Conservation (phyloP, 495 filamentous ascomycete species). For the Haplographium delicatum region DNA sequence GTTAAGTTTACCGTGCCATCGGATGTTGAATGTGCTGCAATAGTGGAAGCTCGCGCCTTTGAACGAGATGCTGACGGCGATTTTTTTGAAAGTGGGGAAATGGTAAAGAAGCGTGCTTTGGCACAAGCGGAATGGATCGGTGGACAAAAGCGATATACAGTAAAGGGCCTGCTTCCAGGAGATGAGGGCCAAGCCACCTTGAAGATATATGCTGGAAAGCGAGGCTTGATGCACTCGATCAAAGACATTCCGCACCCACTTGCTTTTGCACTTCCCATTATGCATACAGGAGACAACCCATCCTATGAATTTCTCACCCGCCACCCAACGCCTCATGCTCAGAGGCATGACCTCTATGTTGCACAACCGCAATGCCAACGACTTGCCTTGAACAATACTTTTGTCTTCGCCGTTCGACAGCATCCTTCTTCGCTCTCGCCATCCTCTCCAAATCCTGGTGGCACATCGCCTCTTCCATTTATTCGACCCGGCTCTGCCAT, state of each 20-base stretch:
- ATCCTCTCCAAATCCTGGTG: constrained; percentile 47
- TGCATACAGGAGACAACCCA: constrained; percentile 87
- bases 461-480: constrained; percentile 62
- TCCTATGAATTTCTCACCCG: constrained; percentile 88
- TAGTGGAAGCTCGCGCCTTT: constrained; percentile 78
- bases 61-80: constrained; percentile 83
- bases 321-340: constrained; percentile 94
- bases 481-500: constrained; percentile 72
- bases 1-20: constrained; percentile 78
- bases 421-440: constrained; percentile 63
- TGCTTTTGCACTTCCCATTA: constrained; percentile 83
- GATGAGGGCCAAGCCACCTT: constrained; percentile 86
- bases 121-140: constrained; percentile 88
- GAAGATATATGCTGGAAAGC: constrained; percentile 90
- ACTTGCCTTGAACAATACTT: constrained; percentile 91
- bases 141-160: constrained; percentile 81
- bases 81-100: constrained; percentile 86
- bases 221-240: constrained; percentile 91
- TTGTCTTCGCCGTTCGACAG: constrained; percentile 92
- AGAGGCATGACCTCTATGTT: constrained; percentile 94
- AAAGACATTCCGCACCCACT: constrained; percentile 90
- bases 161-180: constrained; percentile 86
- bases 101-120: constrained; percentile 76
- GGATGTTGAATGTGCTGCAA: constrained; percentile 91
- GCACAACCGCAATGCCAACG: constrained; percentile 86